Base-by-base conservation (phyloP, 805 yeast genomes). In the Millerozyma acaciae region DNA sequence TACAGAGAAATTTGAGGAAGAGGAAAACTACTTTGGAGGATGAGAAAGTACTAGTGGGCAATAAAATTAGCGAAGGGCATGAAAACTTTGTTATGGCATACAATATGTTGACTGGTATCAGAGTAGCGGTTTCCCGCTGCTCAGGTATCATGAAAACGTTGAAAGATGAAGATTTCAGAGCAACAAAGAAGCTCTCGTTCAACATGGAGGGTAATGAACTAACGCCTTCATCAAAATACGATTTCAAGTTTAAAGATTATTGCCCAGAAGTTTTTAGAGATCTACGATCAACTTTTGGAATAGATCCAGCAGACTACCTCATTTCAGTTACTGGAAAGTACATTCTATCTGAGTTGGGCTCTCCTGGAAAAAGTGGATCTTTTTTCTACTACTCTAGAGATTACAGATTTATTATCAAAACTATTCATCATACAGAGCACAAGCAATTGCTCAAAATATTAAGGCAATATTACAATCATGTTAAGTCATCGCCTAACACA, bases 351-450 rank as follows among this genome's bases (percentile, higher is more conserved):
- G 97, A 90, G 60, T 66, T 88, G 43, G 95, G 90, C 14, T 88
- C 97, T 2, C 97, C 97, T 0, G 98, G 98, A 3, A 93, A 93
- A 57, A 83, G 95, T 50, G 98, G 98, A 0, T 87, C 96, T 0
- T 90, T 90, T 52, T 93, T 93, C 54, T 93, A 93, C 64, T 94
- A 84, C 57, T 87, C 97, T 5, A 68, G 96, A 40, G 98, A 94
- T 62, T 89, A 81, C 62, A 74, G 90, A 42, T 93, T 85, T 61
- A 93, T 93, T 53, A 94, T 93, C 60, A 93, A 93, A 57, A 93
- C 99, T 0, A 88, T 93, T 35, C 97, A 86, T 54, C 95, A 85
- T 50, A 62, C 93, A 1, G 99, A 93, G 51, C 97, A 93, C 62
- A 76, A 78, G 40, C 93, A 86, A 54, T 62, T 93, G 39, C 68